Evolutionary conservation across 352 stramenopile species (phyloP), one percentile per base, ranked within the genome.

Genomic region (Phytophthora boehmeriae): DNA sequence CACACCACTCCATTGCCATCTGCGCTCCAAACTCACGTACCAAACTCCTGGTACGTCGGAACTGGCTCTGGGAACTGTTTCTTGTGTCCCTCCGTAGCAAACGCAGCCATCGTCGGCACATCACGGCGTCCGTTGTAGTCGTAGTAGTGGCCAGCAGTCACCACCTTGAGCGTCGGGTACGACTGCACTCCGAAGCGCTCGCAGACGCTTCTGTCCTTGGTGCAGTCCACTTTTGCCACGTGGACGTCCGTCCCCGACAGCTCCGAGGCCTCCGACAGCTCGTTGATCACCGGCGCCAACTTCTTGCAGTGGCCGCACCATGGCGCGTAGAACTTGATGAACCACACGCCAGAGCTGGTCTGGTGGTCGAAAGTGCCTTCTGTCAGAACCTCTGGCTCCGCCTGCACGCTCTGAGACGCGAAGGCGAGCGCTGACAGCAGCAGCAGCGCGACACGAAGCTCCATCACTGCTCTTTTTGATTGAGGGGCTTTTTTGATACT

Each of bases 251-350:
- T 30, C n/a, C 42, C 54, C 8, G 23, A 51, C 41, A 90, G 67
- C 5, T 54, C 46, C 9, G 74, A 35, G 42, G 85, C 61, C 30
- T 69, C 54, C 14, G 84, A 68, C 45, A 93, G 54, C 55, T 82
- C 65, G 41, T 89, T 78, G 58, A 90, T 86, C 17, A 80, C 59
- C 0, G 82, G 82, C 27, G 83, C 80, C 39, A 95, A 68, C 45
- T 88, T 87, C 77, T 95, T 88, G 71, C 86, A 95, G 64, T 95
- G 86, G 17, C 80, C 76, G 59, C 86, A 95, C 86, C 86, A 95
- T 9, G 86, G 86, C 34, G 86, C 84, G 64, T 93, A 95, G 66
- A 95, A 95, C 68, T 95, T 90, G 67, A 93, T 54, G 45, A 93
- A 80, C 84, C 84, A 92, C 39, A 87, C 75, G 54, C 73, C 63